phyloP scores from a whole-genome alignment of 1,139 yeast species.

The Kluyveromyces sp. region DNA sequence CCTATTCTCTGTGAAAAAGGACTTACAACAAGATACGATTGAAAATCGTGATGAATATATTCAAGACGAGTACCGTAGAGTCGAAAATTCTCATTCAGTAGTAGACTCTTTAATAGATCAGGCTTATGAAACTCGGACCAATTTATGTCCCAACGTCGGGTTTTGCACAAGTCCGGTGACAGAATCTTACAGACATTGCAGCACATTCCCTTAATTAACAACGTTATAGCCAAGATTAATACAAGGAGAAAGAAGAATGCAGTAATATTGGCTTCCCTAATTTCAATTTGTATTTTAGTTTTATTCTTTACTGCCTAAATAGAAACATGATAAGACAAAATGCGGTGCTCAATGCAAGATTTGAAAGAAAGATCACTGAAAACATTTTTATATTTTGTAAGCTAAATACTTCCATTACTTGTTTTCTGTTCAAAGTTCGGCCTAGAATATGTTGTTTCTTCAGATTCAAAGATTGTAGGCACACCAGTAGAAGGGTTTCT shows the following conservation, averaged over 20 bases:
- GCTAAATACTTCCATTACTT: conserved; percentile 1
- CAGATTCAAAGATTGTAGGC: conserved; percentile 25
- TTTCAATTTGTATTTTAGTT: conserved; percentile 64
- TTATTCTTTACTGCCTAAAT: conserved; percentile 46
- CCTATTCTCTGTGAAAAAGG: conserved; percentile 67
- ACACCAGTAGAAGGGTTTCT: conserved; percentile 18
- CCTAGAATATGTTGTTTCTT: conserved; percentile 3
- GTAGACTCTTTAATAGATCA: conserved; percentile 75
- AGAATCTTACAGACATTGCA: conserved; percentile 54
- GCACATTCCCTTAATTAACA: conserved; percentile 75
- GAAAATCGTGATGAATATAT: conserved; percentile 57
- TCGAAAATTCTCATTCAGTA: conserved; percentile 62
- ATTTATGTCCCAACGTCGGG: conserved; percentile 60
- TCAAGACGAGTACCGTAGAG: conserved; percentile 66
- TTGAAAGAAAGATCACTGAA: background rate
- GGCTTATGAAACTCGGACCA: conserved; percentile 90
- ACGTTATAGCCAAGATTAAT: conserved; percentile 69
- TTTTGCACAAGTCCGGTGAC: conserved; percentile 57
- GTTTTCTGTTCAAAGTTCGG: conserved; percentile 1
- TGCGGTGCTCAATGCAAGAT: background rate
- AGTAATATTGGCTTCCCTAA: conserved; percentile 68
- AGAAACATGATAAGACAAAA: background rate
- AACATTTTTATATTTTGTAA: background rate
- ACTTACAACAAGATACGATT: conserved; percentile 38
- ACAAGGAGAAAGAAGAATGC: conserved; percentile 86